Evolutionary conservation across 495 filamentous ascomycete species (phyloP).

Genomic region (Penicillium alfredii): DNA sequence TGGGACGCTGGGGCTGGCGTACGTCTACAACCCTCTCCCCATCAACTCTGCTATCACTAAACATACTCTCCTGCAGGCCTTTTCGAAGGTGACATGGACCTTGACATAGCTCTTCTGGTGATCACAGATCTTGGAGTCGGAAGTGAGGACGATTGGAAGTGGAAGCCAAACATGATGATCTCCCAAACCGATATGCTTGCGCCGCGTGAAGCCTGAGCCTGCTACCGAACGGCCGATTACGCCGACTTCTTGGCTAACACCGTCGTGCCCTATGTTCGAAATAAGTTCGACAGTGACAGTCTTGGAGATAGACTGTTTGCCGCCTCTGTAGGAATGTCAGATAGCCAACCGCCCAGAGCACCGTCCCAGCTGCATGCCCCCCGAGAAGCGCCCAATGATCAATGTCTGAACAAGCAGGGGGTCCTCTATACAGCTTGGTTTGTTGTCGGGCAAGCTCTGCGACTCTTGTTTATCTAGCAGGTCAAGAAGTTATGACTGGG

Average conservation of each 20-base stretch:
- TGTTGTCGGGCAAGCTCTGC: no score
- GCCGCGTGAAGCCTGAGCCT: background rate
- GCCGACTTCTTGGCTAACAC: background rate
- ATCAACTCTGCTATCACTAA: background rate
- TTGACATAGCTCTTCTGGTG: no score
- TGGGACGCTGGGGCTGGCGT: constrained; percentile 11
- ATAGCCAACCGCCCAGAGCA: background rate
- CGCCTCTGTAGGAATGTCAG: constrained; percentile 1
- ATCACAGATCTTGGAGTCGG: no score
- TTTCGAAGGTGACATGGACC: constrained; percentile 5
- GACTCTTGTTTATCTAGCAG: no score
- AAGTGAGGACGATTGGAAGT: no score
- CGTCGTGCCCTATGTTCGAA: constrained; percentile 1
- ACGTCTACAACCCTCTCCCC: background rate
- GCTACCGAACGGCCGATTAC: background rate
- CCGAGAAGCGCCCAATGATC: background rate
- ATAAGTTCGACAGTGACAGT: constrained; percentile 1
- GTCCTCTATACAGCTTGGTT: no score
- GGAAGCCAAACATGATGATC: background rate
- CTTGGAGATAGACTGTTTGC: constrained; percentile 1
- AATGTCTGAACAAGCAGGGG: no score
- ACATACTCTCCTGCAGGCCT: constrained; percentile 1
- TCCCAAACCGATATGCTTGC: constrained; percentile 3
- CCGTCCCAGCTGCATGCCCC: background rate
- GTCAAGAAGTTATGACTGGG: no score